These are phyloP conservation scores for Artemisia annua DNA, from an alignment of 129 eudicot species.

Conservation along the genomic window DNA sequence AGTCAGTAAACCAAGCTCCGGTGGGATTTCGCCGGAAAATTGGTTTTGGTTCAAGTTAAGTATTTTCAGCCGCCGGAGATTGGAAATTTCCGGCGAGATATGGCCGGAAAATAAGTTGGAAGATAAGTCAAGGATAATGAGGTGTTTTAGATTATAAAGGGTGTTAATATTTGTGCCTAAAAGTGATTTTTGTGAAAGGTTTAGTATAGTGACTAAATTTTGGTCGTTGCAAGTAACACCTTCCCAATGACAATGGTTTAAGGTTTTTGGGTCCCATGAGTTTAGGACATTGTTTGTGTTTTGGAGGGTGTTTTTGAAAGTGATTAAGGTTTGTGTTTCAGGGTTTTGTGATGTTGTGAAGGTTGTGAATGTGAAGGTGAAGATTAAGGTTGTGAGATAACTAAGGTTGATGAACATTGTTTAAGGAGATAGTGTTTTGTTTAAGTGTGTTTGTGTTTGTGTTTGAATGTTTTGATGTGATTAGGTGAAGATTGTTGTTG, in stretches of 20 bases:
- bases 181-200: constrained; percentile 40
- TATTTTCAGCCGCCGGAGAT: constrained; percentile 23
- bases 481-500: constrained; percentile 13
- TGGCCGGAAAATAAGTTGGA: constrained; percentile 41
- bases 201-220: constrained; percentile 43
- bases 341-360: constrained; percentile 15
- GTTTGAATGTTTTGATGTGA: constrained; percentile 1
- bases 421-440: neutral
- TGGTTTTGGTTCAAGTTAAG: constrained; percentile 44
- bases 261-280: constrained; percentile 43
- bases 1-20: constrained; percentile 33
- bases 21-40: constrained; percentile 51
- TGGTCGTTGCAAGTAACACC: constrained; percentile 48
- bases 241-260: constrained; percentile 50
- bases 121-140: constrained; percentile 53
- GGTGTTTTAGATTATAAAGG: constrained; percentile 41
- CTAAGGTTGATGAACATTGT: constrained; percentile 7
- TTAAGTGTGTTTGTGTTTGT: neutral
- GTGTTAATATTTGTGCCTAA: constrained; percentile 39
- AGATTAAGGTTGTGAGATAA: neutral
- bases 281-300: constrained; percentile 24
- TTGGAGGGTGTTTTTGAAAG: constrained; percentile 50
- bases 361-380: neutral
- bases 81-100: constrained; percentile 29
- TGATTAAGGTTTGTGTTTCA: constrained; percentile 37